Evolutionary conservation across 768 basidiomycete genomes (phyloP), one percentile per base, ranked within the genome.

Genomic region (Lactarius akahatsu): DNA sequence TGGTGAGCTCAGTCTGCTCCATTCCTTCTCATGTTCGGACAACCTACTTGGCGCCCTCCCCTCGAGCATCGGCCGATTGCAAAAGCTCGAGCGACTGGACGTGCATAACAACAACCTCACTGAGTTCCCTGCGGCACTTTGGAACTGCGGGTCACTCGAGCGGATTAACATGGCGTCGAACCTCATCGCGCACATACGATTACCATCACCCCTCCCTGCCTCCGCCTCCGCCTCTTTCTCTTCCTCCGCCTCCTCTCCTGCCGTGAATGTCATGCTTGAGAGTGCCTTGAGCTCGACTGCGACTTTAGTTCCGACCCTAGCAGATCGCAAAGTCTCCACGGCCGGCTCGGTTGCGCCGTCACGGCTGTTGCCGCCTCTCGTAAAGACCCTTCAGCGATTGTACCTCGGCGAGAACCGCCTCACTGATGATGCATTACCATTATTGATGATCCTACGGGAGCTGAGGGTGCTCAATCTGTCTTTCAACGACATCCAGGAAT

Each of bases 401-500:
- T 95, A 90, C 73, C 83, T 98, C 1, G 94, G 92, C 65, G 95
- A 99, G 80, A 99, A 98, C 76, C 82, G 81, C 36, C 80, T 98
- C 23, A 86, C 85, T 11, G 91, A 96, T 72, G 92, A 96, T 52
- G 82, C 84, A 11, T 82, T 97, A 34, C 86, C 85, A 23, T 84
- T 87, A 0, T 77, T 98, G 34, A 89, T 87, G 72, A 80, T 91
- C 47, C 81, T 98, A 71, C 85, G 85, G 66, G 87, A 91, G 70
- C 83, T 99, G 13, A 82, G 80, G 2, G 86, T 93, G 2, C 84
- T 99, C 65, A 98, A 98, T 71, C 80, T 98, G 23, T 93, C 92
- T 32, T 98, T 97, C 80, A 99, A 99, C 76, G 87, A 94, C 62
- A 90, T 99, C 54, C 89, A 90, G 76, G 92, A 96, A 72, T 82